These are phyloP conservation scores for Geotrichum candidum DNA, from an alignment of 1,139 yeast genomes.

Conservation along the genomic window DNA sequence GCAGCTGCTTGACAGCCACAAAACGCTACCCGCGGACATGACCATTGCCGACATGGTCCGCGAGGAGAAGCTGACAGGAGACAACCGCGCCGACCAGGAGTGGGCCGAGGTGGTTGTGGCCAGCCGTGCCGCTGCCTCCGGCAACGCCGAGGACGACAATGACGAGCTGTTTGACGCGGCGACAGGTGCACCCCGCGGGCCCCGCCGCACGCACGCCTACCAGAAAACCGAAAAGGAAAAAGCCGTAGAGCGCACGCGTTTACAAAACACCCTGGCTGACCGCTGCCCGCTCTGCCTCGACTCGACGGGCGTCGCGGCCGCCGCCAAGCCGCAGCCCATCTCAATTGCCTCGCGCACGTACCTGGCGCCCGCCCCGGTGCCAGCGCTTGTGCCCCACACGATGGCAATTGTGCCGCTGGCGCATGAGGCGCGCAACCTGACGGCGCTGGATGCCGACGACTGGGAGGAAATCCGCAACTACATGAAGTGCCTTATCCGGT, in stretches of 20 bases:
- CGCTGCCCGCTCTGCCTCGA: conserved; percentile 39
- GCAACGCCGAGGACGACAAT: conserved; percentile 33
- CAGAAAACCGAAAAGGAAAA: conserved; percentile 23
- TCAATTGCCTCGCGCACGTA: conserved; percentile 12
- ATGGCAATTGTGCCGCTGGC: conserved; percentile 40
- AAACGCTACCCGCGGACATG: conserved; percentile 27
- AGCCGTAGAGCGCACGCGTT: conserved; percentile 29
- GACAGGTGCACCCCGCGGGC: conserved; percentile 20
- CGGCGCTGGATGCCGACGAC: conserved; percentile 40
- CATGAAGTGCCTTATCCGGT: conserved; percentile 39
- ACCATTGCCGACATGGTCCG: conserved; percentile 39
- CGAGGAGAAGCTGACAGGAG: conserved; percentile 32
- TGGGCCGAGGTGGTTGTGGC: conserved; percentile 32
- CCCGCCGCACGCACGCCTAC: conserved; percentile 15
- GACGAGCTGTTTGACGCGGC: conserved; percentile 43
- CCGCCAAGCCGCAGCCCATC: conserved; percentile 7
- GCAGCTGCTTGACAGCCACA: neutral
- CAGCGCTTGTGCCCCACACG: conserved; percentile 36
- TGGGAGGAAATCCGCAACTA: conserved; percentile 43
- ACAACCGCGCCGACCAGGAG: conserved; percentile 23
- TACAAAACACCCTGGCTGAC: conserved; percentile 32
- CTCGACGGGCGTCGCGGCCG: neutral
- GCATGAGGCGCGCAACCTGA: conserved; percentile 40
- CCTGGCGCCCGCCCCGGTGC: conserved; percentile 32
- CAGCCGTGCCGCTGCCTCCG: conserved; percentile 32